Base-by-base conservation (phyloP, 768 basidiomycete species). In the Boletellus ananiceps region DNA sequence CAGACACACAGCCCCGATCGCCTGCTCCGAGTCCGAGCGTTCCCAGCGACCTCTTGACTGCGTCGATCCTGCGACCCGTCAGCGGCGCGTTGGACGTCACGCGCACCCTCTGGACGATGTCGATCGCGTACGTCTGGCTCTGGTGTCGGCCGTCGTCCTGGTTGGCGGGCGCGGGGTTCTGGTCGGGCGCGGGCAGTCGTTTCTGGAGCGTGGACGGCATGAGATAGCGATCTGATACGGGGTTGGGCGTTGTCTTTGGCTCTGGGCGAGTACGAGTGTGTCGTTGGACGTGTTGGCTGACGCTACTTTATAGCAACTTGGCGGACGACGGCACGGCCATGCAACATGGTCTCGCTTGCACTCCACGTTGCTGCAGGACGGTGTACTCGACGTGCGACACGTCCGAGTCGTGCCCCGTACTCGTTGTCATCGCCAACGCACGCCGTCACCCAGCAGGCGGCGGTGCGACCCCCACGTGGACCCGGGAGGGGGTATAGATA, bases 71-170 rank as follows among this genome's bases (percentile, higher is more conserved):
- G 45, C 47, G 56, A 38, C 47, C 55, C 38, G 59, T 60, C 41
- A 66, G 58, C 23, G 61, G 65, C 39, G 57, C 60, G 50, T 57
- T 47, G 29, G 63, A 68, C 40, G 52, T 57, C 33, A 69, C 51
- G 31, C 56, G 66, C 56, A 66, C 15, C 42, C 50, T 63, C 57
- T 67, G 63, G 32, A 67, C 58, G 54, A 66, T 55, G 46, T 68
- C 64, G 52, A 68, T 54, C 55, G 64, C 51, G 41, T 64, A 61
- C 32, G 61, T 56, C 19, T 55, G 50, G 18, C 47, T 55, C 13
- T 47, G 48, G 11, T n/a, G n/a, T n/a, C n/a, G n/a, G n/a, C n/a
- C n/a, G n/a, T 45, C 46, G 13, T 21, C 25, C 7, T 39, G 46
- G 2, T 37, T 15, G 27, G 49, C 29, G 18, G 50, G 34, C 12